Evolutionary conservation across 805 yeast species (phyloP).

Genomic region (Candida bentonensis): DNA sequence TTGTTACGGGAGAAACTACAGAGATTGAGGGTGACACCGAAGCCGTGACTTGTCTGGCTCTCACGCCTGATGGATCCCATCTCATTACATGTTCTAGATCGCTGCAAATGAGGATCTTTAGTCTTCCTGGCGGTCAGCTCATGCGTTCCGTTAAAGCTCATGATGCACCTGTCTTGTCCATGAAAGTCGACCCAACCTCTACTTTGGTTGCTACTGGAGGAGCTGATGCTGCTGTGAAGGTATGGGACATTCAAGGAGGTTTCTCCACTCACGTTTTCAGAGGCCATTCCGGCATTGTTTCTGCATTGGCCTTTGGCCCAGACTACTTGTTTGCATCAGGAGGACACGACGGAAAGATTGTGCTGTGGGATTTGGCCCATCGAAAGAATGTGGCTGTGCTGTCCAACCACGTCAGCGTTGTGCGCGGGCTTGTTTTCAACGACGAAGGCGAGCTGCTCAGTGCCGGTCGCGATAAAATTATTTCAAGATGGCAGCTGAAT

Average conservation of each 20-base stretch:
- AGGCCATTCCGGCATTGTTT: conserved; percentile 86
- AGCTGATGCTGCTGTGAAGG: conserved; percentile 82
- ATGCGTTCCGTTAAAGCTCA: conserved; percentile 25
- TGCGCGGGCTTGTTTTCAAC: conserved; percentile 66
- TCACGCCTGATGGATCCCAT: conserved; percentile 62
- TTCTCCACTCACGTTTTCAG: conserved; percentile 77
- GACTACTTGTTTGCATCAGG: conserved; percentile 74
- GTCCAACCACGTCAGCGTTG: conserved; percentile 70
- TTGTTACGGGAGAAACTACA: conserved; percentile 42
- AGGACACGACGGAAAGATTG: conserved; percentile 40
- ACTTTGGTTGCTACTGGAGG: conserved; percentile 87
- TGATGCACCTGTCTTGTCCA: conserved; percentile 67
- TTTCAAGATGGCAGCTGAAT: conserved; percentile 30
- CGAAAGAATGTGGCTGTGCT: conserved; percentile 51
- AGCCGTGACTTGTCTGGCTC: conserved; percentile 53
- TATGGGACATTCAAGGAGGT: conserved; percentile 85
- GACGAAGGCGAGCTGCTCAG: conserved; percentile 44
- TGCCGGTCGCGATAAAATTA: conserved; percentile 84
- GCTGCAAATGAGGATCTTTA: conserved; percentile 60
- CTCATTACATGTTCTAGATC: conserved; percentile 72
- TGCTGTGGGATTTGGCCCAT: conserved; percentile 53
- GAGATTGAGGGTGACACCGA: conserved; percentile 77
- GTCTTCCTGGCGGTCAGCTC: conserved; percentile 22
- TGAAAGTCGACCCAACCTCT: conserved; percentile 65
- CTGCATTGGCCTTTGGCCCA: conserved; percentile 47